Percentiles rank a stretch among this genome's conserved stretches.
Conservation (phyloP, 2,329 filamentous ascomycete species). For the Trichoderma atroviride region DNA sequence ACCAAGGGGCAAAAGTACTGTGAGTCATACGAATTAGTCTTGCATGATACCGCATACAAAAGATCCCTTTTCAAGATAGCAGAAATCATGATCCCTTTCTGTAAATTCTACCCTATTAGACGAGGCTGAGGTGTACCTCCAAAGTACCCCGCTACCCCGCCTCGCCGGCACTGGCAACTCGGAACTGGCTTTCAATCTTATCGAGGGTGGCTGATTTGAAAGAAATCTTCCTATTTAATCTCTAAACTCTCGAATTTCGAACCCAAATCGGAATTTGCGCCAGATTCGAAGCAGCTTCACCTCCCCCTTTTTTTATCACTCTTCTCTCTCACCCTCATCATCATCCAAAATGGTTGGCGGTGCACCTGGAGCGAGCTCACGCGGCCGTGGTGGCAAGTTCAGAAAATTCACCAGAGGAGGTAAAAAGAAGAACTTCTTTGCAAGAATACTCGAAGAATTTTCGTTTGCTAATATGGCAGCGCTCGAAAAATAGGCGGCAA, state of each 20-base stretch:
- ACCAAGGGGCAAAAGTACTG: not conserved
- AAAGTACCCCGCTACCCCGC: constrained; percentile 45
- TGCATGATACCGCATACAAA: not conserved
- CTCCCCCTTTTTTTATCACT: not conserved
- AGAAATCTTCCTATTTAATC: not conserved
- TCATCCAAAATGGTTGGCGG: constrained; percentile 49
- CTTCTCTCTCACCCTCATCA: not conserved
- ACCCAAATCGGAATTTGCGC: not conserved
- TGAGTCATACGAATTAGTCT: not conserved
- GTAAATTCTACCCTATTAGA: not conserved
- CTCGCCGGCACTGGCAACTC: constrained; percentile 29
- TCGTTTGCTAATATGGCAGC: not conserved
- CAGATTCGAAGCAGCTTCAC: not conserved
- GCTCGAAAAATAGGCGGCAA: constrained; percentile 71
- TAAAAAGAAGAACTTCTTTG: constrained; percentile 42
- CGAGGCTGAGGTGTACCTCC: constrained; percentile 15
- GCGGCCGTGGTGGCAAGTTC: constrained; percentile 90
- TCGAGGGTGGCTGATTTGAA: not conserved
- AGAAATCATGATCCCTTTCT: not conserved
- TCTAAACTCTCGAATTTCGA: not conserved
- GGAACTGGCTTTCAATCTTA: constrained; percentile 11
- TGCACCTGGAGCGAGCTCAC: constrained; percentile 54
- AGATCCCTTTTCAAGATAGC: not conserved
- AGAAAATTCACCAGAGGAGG: constrained; percentile 92
- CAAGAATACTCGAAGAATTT: not conserved